These are phyloP conservation scores for Phytopythium oedochilum DNA, from an alignment of 352 stramenopile genomes.

Conservation along the genomic window DNA sequence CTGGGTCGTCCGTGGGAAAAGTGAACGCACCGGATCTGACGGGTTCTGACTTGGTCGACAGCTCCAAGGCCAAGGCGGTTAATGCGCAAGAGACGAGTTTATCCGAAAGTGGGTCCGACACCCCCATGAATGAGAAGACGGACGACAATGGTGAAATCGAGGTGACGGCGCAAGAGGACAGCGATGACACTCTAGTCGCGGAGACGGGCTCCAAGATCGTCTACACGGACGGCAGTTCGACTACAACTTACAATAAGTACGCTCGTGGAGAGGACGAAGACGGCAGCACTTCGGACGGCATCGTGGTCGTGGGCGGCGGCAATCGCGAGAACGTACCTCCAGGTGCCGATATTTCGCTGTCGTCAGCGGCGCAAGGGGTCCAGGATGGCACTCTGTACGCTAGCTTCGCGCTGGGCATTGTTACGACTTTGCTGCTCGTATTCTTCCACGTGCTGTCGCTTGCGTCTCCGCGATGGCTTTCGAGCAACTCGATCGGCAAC, in stretches of 20 bases:
- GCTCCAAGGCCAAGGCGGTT: conserved; percentile 20
- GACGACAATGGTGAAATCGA: conserved; percentile 8
- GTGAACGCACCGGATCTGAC: conserved; percentile 21
- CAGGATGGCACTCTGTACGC: conserved; percentile 48
- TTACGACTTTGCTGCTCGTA: conserved; percentile 41
- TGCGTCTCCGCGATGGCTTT: conserved; percentile 33
- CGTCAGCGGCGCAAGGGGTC: conserved; percentile 25
- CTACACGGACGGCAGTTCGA: conserved; percentile 28
- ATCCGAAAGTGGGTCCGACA: conserved; percentile 12
- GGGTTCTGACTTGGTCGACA: conserved; percentile 14
- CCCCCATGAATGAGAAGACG: background rate
- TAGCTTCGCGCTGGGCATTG: conserved; percentile 43
- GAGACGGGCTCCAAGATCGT: conserved; percentile 27
- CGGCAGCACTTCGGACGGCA: conserved; percentile 15
- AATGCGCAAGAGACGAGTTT: conserved; percentile 5
- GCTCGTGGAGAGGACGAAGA: conserved; percentile 16
- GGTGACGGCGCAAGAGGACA: conserved; percentile 10
- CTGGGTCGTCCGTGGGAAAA: conserved; percentile 17
- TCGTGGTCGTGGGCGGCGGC: conserved; percentile 37
- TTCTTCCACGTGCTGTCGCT: conserved; percentile 56
- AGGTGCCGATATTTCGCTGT: conserved; percentile 55
- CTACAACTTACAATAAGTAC: conserved; percentile 36
- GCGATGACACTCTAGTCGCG: conserved; percentile 18
- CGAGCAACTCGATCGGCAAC: conserved; percentile 12
- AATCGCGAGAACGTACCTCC: conserved; percentile 46